These are phyloP conservation scores for Periconia sp. DNA, from an alignment of 2,329 filamentous ascomycete species.

Conservation along the genomic window DNA sequence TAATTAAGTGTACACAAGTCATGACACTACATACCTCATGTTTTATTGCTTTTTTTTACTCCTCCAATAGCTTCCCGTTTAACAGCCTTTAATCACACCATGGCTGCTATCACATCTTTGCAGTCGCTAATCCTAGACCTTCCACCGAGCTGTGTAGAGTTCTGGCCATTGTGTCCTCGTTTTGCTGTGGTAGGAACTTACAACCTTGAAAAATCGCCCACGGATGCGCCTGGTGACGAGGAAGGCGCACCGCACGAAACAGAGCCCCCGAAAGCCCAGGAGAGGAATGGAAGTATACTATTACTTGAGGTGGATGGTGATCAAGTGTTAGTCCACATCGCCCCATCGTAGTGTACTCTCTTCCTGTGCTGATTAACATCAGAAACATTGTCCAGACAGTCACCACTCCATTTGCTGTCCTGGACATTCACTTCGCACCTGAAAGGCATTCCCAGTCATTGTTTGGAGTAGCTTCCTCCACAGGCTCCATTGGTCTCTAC, in stretches of 20 bases:
- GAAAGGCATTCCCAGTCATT: slow-evolving; percentile 34
- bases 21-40: slow-evolving; percentile 19
- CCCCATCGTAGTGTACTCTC: not conserved
- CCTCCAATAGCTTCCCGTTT: not conserved
- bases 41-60: slow-evolving; percentile 5
- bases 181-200: slow-evolving; percentile 86
- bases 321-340: slow-evolving; percentile 44
- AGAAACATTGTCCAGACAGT: slow-evolving; percentile 58
- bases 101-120: slow-evolving; percentile 46
- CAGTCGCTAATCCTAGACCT: slow-evolving; percentile 61
- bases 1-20: not conserved
- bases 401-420: slow-evolving; percentile 69
- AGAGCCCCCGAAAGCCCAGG: slow-evolving; percentile 52
- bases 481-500: slow-evolving; percentile 69
- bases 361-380: not conserved
- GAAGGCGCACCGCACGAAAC: not conserved
- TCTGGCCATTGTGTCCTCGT: slow-evolving; percentile 63
- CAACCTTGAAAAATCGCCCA: slow-evolving; percentile 58
- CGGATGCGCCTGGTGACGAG: not conserved
- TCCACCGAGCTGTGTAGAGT: slow-evolving; percentile 78
- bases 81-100: slow-evolving; percentile 8
- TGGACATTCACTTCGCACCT: slow-evolving; percentile 82
- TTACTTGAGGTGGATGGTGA: slow-evolving; percentile 61
- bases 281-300: slow-evolving; percentile 72
- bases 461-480: slow-evolving; percentile 80